These are phyloP conservation scores for Fusarium nisikadoi DNA, from an alignment of 2,329 filamentous ascomycete species.

Conservation along the genomic window DNA sequence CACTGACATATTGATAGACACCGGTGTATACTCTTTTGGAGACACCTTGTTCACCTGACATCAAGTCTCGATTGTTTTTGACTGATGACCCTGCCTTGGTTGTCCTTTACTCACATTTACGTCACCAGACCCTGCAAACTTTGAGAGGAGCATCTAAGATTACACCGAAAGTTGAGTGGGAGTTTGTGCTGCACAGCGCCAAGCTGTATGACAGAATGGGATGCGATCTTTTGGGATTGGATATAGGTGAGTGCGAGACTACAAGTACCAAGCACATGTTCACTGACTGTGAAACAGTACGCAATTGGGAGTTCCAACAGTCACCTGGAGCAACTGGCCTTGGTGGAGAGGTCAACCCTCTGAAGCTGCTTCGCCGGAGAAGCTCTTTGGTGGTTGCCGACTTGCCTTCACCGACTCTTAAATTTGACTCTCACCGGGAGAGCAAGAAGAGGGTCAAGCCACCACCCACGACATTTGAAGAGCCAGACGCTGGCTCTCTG, in stretches of 20 bases:
- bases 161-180: constrained; percentile 82
- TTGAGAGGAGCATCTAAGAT: constrained; percentile 86
- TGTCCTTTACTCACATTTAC: constrained; percentile 86
- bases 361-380: constrained; percentile 74
- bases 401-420: constrained; percentile 60
- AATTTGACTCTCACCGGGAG: constrained; percentile 54
- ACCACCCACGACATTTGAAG: constrained; percentile 83
- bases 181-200: constrained; percentile 88
- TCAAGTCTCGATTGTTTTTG: constrained; percentile 81
- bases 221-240: constrained; percentile 87
- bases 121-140: constrained; percentile 83
- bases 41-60: constrained; percentile 73
- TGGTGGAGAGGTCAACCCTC: constrained; percentile 68
- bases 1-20: constrained; percentile 60
- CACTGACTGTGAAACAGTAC: constrained; percentile 60
- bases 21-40: constrained; percentile 80
- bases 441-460: constrained; percentile 60
- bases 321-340: constrained; percentile 50
- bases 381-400: constrained; percentile 86
- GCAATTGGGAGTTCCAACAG: constrained; percentile 84
- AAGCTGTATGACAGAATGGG: constrained; percentile 90
- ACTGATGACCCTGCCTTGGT: constrained; percentile 92
- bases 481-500: constrained; percentile 89
- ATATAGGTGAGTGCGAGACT: constrained; percentile 69
- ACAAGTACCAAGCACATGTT: background rate